These are phyloP conservation scores for Moesziomyces antarcticus DNA, from an alignment of 1,284 basidiomycete genomes.

Conservation along the genomic window DNA sequence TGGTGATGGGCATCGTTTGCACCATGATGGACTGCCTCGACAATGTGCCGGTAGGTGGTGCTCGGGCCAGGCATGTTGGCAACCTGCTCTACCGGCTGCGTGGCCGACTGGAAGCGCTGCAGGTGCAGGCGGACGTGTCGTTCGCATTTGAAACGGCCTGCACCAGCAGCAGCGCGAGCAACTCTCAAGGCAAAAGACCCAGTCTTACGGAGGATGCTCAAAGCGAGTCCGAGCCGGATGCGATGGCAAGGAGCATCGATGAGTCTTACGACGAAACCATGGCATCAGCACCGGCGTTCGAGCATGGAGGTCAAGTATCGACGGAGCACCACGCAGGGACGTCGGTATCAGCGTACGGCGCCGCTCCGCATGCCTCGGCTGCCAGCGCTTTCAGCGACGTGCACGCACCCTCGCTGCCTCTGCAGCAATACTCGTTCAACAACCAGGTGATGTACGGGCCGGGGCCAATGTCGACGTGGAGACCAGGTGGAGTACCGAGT, in stretches of 20 bases:
- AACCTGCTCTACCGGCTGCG: background rate
- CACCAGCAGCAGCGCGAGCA: background rate
- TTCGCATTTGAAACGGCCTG: constrained; percentile 17
- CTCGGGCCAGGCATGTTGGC: background rate
- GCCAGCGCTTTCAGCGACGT: background rate
- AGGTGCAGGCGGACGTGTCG: constrained; percentile 16
- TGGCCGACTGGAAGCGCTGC: constrained; percentile 6
- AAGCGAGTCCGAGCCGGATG: background rate
- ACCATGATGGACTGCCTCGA: constrained; percentile 22
- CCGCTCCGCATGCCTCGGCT: background rate
- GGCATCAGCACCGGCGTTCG: no score
- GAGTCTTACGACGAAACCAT: background rate
- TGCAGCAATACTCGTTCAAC: background rate
- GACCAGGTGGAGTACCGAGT: background rate
- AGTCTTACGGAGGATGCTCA: background rate
- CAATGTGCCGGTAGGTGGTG: constrained; percentile 12
- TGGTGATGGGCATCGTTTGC: constrained; percentile 15
- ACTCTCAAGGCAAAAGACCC: background rate
- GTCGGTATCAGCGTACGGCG: background rate
- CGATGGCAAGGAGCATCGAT: background rate
- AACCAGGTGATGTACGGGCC: constrained; percentile 1
- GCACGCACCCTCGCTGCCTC: background rate
- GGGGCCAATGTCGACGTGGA: background rate
- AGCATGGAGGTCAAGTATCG: no score
- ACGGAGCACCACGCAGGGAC: background rate